Conservation (phyloP, 2,329 filamentous ascomycete species). For the Gaeumannomyces sp. region DNA sequence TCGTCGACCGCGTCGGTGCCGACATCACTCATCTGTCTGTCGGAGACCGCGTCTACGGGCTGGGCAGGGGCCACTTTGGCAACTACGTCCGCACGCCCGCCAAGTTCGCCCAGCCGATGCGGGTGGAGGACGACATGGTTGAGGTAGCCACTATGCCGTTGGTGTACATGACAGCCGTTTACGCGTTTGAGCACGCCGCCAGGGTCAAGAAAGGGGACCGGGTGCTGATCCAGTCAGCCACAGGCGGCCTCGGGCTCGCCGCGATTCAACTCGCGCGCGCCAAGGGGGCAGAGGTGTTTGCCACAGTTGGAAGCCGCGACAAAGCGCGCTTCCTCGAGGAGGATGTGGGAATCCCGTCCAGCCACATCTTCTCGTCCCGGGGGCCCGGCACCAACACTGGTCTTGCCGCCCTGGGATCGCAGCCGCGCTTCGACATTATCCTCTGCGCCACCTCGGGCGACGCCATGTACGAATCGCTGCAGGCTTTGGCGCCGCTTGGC, state of each 20-base stretch:
- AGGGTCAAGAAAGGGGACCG: conserved; percentile 22
- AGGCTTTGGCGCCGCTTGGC: background rate
- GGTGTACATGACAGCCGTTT: conserved; percentile 32
- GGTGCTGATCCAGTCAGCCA: conserved; percentile 37
- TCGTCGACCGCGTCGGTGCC: no score
- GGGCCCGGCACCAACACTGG: conserved; percentile 8
- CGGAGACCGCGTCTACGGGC: conserved; percentile 19
- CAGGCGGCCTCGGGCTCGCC: conserved; percentile 35
- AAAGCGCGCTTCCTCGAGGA: conserved; percentile 9
- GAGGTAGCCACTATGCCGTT: conserved; percentile 25
- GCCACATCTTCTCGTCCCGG: conserved; percentile 10
- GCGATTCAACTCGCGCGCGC: conserved; percentile 33
- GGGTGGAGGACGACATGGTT: conserved; percentile 22
- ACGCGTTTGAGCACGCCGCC: conserved; percentile 29
- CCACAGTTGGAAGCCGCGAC: conserved; percentile 5
- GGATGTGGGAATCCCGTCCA: conserved; percentile 7
- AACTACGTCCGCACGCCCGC: background rate
- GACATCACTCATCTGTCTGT: conserved; percentile 14
- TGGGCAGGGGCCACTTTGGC: conserved; percentile 3
- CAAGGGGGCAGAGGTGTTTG: conserved; percentile 25
- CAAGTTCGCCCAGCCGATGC: conserved; percentile 20
- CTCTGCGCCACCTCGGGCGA: background rate
- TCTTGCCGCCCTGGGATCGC: background rate
- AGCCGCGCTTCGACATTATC: conserved; percentile 4
- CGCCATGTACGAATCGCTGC: background rate